Evolutionary conservation across 768 basidiomycete species (phyloP), one percentile per base, ranked within the genome.

Genomic region (Tricholoma furcatifolium): DNA sequence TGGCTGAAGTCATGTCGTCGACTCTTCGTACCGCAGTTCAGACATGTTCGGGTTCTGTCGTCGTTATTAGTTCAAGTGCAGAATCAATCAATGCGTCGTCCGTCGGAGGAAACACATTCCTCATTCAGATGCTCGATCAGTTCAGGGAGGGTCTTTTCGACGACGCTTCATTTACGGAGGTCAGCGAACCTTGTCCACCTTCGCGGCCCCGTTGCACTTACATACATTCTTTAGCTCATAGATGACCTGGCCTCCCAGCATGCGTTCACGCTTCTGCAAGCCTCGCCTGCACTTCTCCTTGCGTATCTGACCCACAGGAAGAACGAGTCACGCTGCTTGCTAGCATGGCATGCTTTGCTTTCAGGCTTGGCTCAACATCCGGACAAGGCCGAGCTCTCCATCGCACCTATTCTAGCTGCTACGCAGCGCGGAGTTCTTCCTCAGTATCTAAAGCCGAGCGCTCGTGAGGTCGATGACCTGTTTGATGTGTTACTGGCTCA

Each of bases 91-190:
- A 46, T 32, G 35, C 31, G 35, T 35, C 39, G 14, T 39, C 39
- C 14, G 3, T 44, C 6, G 5, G 9, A 9, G 51, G 58, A 5
- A 31, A 68, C 51, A 51, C 58, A 11, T 51, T 66, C 23, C 63
- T 84, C 24, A 69, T 77, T 12, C 69, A 68, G 35, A 65, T 86
- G 31, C 59, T 88, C 38, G 70, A 76, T 9, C 69, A 74, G 5
- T 87, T 88, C 54, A 79, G 79, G 2, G 65, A 72, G 6, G 66
- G 70, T 0, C 60, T 88, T 12, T 85, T 85, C 52, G 54, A 67
- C 1, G 74, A 83, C 36, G 57, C 34, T 4, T 55, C 62, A 6
- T 71, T 83, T 41, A 62, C 78, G 5, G 57, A 71, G 63, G 85
- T 85, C 59, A 39, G 74, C 66, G 23, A 18, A 8, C 20, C n/a